Evolutionary conservation across 73 alveolate species (phyloP), one percentile per base, ranked within the genome.

Genomic region (Blepharisma japonicum): DNA sequence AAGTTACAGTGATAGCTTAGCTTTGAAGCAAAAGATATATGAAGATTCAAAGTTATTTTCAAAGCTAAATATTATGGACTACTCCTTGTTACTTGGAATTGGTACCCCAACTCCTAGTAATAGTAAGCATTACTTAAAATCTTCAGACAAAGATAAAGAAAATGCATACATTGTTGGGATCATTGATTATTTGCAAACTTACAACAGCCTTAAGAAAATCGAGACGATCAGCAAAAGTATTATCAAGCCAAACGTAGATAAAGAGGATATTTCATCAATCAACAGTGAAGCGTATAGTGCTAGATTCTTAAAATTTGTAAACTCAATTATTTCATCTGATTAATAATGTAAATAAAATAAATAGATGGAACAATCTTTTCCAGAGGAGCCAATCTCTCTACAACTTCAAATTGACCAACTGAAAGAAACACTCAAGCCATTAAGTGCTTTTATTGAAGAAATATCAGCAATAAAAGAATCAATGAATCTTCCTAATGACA

Each of bases 141-240:
- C 74, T 61, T 8, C 46, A 1, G 74, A 32, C 11, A 61, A 18
- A 61, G 74, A 61, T 25, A 18, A 14, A 61, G 46, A 39, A 61
- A n/a, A 20, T 18, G 14, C 23, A 8, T 61, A 18, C 5, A 2
- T 20, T 5, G 47, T 25, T 14, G 74, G 74, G 46, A 25, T 61
- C 23, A 61, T 61, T 61, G 74, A 61, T 25, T 61, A 14, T 61
- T 25, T 61, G 14, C 74, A 61, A 25, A 61, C 74, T 61, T 61
- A 61, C 5, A 61, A n/a, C 50, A 61, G 47, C 11, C 11, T 61
- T 18, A 61, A 61, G 5, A n/a, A 61, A 61, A 61, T 61, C 47
- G 74, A 61, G 5, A 9, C 74, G 14, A 20, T 61, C 0, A 25
- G 74, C 23, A 61, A 61, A 25, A 61, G 47, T 61, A 8, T 61